phyloP scores from a whole-genome alignment of 2,329 filamentous ascomycete genomes.

The Clarireedia monteithiana region DNA sequence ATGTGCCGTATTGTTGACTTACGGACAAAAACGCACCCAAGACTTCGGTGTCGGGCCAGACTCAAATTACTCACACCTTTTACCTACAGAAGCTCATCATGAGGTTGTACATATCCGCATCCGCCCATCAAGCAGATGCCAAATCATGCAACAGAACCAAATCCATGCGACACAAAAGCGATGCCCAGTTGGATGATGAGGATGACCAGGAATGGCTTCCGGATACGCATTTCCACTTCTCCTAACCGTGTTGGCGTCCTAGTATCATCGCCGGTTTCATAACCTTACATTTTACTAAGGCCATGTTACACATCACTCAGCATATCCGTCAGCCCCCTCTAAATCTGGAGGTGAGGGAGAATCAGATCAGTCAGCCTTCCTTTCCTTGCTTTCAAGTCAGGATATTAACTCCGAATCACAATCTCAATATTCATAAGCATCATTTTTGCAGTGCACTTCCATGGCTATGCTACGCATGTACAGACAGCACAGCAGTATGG shows the following conservation, averaged over 20 bases:
- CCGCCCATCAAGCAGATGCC: background rate
- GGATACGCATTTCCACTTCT: background rate
- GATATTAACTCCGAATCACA: background rate
- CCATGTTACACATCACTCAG: background rate
- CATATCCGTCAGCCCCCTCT: constrained; percentile 4
- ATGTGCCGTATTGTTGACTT: background rate
- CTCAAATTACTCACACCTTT: constrained; percentile 1
- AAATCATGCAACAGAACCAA: background rate
- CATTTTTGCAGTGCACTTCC: constrained; percentile 6
- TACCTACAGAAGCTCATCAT: too few species aligned
- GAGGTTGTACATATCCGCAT: background rate
- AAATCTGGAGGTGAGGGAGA: background rate
- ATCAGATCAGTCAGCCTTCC: background rate
- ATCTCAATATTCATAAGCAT: constrained; percentile 10
- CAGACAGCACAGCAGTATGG: too few species aligned
- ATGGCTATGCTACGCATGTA: too few species aligned
- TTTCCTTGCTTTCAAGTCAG: background rate
- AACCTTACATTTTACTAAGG: constrained; percentile 13
- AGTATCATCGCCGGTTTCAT: background rate
- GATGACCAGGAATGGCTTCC: background rate
- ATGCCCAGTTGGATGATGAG: background rate
- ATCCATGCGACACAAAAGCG: background rate
- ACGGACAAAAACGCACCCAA: background rate
- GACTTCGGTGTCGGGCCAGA: background rate
- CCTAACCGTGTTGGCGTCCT: background rate